A percentile compares a stretch with the other conserved stretches of the same genome.
These are phyloP conservation scores for Fraxinus xanthoxyloides DNA, from an alignment of 305 asterid species.

Conservation along the genomic window DNA sequence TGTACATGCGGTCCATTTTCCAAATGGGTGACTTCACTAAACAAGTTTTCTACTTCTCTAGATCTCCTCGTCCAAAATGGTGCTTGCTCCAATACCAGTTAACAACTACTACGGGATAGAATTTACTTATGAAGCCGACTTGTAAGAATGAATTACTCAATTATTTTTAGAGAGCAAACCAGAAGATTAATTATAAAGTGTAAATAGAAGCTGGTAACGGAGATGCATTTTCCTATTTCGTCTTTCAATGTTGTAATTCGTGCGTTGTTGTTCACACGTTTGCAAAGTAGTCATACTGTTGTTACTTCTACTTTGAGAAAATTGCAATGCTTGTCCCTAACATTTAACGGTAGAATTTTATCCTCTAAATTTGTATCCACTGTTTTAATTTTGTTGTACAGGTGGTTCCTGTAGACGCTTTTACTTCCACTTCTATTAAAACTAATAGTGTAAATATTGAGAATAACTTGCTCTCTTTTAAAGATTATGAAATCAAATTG, in stretches of 20 bases:
- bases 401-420: background rate
- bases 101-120: background rate
- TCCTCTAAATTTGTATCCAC: background rate
- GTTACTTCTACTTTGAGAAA: background rate
- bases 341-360: background rate
- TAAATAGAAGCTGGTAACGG: background rate
- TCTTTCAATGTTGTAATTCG: background rate
- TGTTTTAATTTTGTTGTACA: background rate
- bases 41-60: background rate
- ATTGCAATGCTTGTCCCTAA: background rate
- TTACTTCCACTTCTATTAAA: too few relatives aligned
- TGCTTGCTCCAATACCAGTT: background rate
- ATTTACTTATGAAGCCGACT: background rate
- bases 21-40: background rate
- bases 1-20: background rate
- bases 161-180: background rate
- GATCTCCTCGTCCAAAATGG: background rate
- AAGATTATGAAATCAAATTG: background rate
- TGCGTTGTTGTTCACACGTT: background rate
- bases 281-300: background rate
- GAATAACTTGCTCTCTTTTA: background rate
- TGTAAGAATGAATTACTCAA: background rate
- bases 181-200: background rate
- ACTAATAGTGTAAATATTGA: background rate
- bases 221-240: background rate